Evolutionary conservation across 1,139 yeast species (phyloP).

Genomic region (Suhomyces bokatorum): DNA sequence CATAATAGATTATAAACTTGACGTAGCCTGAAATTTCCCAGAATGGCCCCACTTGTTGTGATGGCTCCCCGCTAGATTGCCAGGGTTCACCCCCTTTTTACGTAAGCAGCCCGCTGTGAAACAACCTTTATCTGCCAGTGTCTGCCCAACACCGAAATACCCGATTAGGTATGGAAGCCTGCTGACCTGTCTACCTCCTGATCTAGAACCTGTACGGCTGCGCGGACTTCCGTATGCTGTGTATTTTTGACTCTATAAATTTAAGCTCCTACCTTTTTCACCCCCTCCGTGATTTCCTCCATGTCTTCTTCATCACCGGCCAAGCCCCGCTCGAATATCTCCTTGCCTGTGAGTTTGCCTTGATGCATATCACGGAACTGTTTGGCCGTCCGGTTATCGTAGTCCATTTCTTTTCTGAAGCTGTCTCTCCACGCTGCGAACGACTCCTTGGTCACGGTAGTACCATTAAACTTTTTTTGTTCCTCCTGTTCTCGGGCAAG

Average conservation of each 20-base stretch:
- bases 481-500: conserved; percentile 60
- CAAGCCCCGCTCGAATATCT: conserved; percentile 86
- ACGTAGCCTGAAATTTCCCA: neutral
- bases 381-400: conserved; percentile 49
- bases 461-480: conserved; percentile 79
- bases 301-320: conserved; percentile 44
- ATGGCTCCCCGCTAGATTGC: neutral
- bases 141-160: neutral
- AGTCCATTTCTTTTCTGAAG: conserved; percentile 61
- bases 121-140: neutral
- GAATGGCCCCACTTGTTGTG: too few relatives aligned
- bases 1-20: neutral
- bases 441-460: conserved; percentile 74
- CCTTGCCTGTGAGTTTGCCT: conserved; percentile 82
- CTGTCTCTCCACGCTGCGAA: conserved; percentile 67
- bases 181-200: neutral
- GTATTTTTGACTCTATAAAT: neutral
- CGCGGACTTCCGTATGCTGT: conserved; percentile 1
- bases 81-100: neutral
- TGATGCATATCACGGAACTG: conserved; percentile 60
- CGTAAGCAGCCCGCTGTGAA: neutral
- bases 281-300: conserved; percentile 18
- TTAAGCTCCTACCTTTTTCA: conserved; percentile 18
- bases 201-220: conserved; percentile 2
- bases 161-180: neutral